Conservation (phyloP, 2,329 filamentous ascomycete species). For the Domatiomyces catenatus region DNA sequence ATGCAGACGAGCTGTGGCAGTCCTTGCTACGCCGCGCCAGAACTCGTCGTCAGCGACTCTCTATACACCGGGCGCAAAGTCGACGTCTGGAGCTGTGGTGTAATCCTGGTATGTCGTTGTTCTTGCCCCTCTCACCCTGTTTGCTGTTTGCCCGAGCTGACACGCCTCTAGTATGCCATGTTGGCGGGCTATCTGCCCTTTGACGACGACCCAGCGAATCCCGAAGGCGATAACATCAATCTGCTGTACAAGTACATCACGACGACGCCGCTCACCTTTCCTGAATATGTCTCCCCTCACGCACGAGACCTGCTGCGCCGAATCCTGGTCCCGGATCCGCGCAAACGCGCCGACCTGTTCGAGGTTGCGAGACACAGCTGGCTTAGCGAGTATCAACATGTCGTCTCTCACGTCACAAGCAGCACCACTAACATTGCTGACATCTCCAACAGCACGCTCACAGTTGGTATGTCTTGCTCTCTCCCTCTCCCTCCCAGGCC, state of each 20-base stretch:
- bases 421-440: slow-evolving; percentile 77
- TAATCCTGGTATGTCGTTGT: slow-evolving; percentile 67
- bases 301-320: slow-evolving; percentile 80
- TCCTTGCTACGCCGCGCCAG: slow-evolving; percentile 91
- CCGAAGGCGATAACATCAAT: slow-evolving; percentile 98
- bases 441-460: slow-evolving; percentile 63
- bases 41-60: slow-evolving; percentile 92
- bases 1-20: slow-evolving; percentile 99
- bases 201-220: slow-evolving; percentile 94
- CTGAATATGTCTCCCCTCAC: slow-evolving; percentile 96
- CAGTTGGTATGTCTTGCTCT: slow-evolving; percentile 31
- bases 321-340: slow-evolving; percentile 86
- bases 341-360: slow-evolving; percentile 88
- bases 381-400: slow-evolving; percentile 91
- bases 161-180: slow-evolving; percentile 74
- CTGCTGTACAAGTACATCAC: slow-evolving; percentile 98
- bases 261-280: slow-evolving; percentile 88
- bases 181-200: slow-evolving; percentile 93
- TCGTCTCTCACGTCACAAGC: slow-evolving; percentile 94
- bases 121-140: background rate
- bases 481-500: slow-evolving; percentile 1
- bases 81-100: slow-evolving; percentile 97
- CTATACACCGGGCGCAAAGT: slow-evolving; percentile 95
- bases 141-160: slow-evolving; percentile 3
- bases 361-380: slow-evolving; percentile 96